These are phyloP conservation scores for Penicillium janthinellum DNA, from an alignment of 2,329 filamentous ascomycete species.

Conservation along the genomic window DNA sequence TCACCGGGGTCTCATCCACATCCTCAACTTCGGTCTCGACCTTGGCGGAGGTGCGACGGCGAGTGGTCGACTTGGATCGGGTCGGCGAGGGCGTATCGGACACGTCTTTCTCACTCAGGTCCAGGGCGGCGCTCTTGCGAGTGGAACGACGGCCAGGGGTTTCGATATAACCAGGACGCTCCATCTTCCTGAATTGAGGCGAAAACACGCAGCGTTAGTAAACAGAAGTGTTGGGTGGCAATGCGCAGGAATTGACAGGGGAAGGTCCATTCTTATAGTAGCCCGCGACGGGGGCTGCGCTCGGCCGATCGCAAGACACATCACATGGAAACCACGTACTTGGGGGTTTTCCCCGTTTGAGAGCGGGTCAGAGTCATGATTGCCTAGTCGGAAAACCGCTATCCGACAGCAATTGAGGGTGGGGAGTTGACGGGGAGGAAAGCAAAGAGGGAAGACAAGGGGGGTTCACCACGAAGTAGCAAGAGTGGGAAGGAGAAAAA, in stretches of 20 bases:
- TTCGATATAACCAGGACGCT: slow-evolving; percentile 55
- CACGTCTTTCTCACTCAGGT: slow-evolving; percentile 33
- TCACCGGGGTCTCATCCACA: slow-evolving; percentile 25
- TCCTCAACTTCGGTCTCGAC: slow-evolving; percentile 33
- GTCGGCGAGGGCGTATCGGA: slow-evolving; percentile 29
- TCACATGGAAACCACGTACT: slow-evolving; percentile 41
- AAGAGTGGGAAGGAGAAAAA: slow-evolving; percentile 19
- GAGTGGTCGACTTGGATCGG: slow-evolving; percentile 31
- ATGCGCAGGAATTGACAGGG: slow-evolving; percentile 2
- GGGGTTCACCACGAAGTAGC: slow-evolving; percentile 1
- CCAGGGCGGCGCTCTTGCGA: slow-evolving; percentile 46
- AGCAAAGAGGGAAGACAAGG: slow-evolving; percentile 5
- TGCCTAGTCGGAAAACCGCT: slow-evolving; percentile 19
- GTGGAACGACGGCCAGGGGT: slow-evolving; percentile 52
- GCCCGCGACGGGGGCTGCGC: slow-evolving; percentile 10
- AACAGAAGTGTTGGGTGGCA: slow-evolving; percentile 1
- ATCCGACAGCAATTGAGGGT: slow-evolving; percentile 19
- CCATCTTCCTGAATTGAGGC: slow-evolving; percentile 50
- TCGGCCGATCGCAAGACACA: slow-evolving; percentile 15
- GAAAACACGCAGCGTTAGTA: slow-evolving; percentile 13
- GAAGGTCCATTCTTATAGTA: slow-evolving; percentile 14
- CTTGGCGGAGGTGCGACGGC: slow-evolving; percentile 34
- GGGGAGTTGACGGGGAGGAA: slow-evolving; percentile 4
- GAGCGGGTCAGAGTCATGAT: slow-evolving; percentile 53
- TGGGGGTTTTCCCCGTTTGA: slow-evolving; percentile 55